These are phyloP conservation scores for Beta vulgaris DNA, from an alignment of 148 eudicot genomes.

Conservation along the genomic window DNA sequence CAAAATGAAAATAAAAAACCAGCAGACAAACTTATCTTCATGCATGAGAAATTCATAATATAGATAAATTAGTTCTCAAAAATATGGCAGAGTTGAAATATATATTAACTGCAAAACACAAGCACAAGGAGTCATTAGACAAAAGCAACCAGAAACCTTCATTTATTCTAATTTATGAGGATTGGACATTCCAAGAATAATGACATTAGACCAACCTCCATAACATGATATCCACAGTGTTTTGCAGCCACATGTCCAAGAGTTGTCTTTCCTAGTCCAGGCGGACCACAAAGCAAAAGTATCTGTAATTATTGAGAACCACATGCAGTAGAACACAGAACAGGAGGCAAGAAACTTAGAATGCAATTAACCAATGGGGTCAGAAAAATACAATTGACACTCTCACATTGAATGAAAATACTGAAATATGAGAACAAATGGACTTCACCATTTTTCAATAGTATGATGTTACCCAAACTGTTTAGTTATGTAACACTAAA, in stretches of 20 bases:
- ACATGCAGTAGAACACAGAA: neutral
- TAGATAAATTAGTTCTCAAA: neutral
- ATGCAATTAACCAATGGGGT: neutral
- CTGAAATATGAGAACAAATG: neutral
- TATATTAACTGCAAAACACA: neutral
- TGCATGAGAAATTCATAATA: neutral
- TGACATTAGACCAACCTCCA: slow-evolving; percentile 54
- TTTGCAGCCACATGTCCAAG: slow-evolving; percentile 96
- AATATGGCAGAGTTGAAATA: neutral
- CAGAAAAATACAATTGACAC: neutral
- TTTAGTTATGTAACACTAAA: too few species aligned
- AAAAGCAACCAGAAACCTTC: neutral
- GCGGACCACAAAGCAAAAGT: slow-evolving; percentile 95
- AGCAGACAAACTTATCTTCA: neutral
- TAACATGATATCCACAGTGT: slow-evolving; percentile 97
- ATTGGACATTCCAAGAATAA: neutral
- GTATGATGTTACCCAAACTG: too few species aligned
- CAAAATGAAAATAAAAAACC: too few species aligned
- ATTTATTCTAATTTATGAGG: neutral
- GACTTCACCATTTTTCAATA: neutral
- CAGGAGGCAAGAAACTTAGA: neutral
- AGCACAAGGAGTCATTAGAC: neutral
- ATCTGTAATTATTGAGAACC: slow-evolving; percentile 46
- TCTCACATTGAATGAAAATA: neutral
- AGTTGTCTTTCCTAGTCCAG: slow-evolving; percentile 97